Evolutionary conservation across 257 asterid species (phyloP).

Genomic region (Fraxinus pennsylvanica): DNA sequence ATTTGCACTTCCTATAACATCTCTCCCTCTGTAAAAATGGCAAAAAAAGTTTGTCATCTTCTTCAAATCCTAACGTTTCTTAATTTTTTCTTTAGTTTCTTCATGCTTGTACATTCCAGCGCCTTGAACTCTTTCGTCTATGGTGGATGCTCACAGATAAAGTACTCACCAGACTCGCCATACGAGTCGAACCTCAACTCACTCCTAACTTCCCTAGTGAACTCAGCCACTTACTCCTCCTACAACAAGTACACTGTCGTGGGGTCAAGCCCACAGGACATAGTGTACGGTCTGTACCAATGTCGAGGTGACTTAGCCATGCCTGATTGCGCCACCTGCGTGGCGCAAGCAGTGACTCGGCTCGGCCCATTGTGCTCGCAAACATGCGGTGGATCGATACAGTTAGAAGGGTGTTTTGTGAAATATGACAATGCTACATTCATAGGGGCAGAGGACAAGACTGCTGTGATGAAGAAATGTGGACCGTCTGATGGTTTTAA

Average conservation of each 20-base stretch:
- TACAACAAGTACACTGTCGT: slow-evolving; percentile 78
- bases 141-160: slow-evolving; percentile 80
- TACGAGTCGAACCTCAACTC: slow-evolving; percentile 79
- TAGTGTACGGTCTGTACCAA: slow-evolving; percentile 69
- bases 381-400: slow-evolving; percentile 78
- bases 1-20: neutral
- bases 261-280: slow-evolving; percentile 65
- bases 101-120: slow-evolving; percentile 28
- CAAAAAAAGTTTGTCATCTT: slow-evolving; percentile 13
- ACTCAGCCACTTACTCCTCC: slow-evolving; percentile 85
- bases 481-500: slow-evolving; percentile 72
- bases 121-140: slow-evolving; percentile 52
- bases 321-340: slow-evolving; percentile 95
- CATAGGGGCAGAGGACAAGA: slow-evolving; percentile 79
- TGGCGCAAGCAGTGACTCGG: slow-evolving; percentile 61
- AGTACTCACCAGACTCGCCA: slow-evolving; percentile 56
- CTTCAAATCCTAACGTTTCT: slow-evolving; percentile 21
- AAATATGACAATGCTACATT: slow-evolving; percentile 74
- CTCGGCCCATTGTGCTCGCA: slow-evolving; percentile 54
- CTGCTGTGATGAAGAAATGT: slow-evolving; percentile 78
- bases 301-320: slow-evolving; percentile 83
- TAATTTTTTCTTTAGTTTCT: slow-evolving; percentile 24
- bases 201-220: slow-evolving; percentile 74
- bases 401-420: slow-evolving; percentile 80
- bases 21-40: slow-evolving; percentile 17